Conservation (phyloP, 306 rosid species). For the Dicorynia guianensis region DNA sequence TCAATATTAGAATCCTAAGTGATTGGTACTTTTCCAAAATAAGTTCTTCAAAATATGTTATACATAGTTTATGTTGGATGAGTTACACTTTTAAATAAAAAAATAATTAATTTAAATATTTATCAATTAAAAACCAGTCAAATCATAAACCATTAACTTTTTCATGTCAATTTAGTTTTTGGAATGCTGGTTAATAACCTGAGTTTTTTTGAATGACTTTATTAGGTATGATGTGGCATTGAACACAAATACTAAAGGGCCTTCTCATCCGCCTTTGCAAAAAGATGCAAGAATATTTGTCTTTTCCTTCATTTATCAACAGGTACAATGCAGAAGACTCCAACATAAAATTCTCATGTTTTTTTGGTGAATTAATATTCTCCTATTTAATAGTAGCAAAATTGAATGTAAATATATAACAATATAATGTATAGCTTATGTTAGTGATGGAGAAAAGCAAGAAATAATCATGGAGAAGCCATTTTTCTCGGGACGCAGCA, state of each 20-base stretch:
- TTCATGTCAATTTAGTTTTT: too few species aligned
- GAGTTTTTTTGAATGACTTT: not conserved
- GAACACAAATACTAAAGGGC: constrained; percentile 60
- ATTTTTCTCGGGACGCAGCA: not conserved
- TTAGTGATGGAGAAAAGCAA: constrained; percentile 52
- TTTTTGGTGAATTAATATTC: too few species aligned
- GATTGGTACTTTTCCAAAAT: too few species aligned
- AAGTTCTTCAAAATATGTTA: too few species aligned
- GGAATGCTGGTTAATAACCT: too few species aligned
- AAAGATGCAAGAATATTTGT: constrained; percentile 58
- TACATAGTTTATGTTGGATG: too few species aligned
- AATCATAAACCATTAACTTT: too few species aligned
- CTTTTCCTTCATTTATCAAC: constrained; percentile 65
- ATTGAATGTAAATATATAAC: not conserved
- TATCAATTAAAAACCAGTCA: too few species aligned
- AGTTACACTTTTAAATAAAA: too few species aligned
- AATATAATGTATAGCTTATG: constrained; percentile 48
- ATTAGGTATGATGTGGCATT: constrained; percentile 60
- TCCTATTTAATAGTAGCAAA: not conserved
- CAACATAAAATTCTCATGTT: too few species aligned
- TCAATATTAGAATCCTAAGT: too few species aligned
- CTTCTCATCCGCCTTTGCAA: constrained; percentile 56
- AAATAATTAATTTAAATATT: too few species aligned
- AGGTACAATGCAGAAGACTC: constrained; percentile 26
- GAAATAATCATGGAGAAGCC: constrained; percentile 29